Evolutionary conservation across 495 filamentous ascomycete genomes (phyloP), one percentile per base, ranked within the genome.

Genomic region (Viridothelium virens): DNA sequence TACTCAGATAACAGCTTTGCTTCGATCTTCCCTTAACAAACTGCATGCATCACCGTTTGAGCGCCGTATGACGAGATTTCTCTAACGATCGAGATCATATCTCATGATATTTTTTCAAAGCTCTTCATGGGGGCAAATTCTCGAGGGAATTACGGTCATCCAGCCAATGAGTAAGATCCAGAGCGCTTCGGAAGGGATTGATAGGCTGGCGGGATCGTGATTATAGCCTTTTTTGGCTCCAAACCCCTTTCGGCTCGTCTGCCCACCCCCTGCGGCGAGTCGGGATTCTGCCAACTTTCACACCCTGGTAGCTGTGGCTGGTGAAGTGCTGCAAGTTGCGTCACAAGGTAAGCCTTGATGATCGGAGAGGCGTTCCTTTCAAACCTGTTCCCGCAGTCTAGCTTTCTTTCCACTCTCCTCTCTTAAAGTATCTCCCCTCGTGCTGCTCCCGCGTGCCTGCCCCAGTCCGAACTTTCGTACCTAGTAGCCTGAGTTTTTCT

Each of bases 301-400:
- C 31, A 59, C 31, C 53, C 53, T 59, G 5, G 53, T 59, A 7
- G 25, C 1, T 59, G 53, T 59, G 53, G 53, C 53, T 59, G 53
- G 53, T 59, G 53, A 36, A 59, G 36, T 34, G 10, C 25, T 59
- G 53, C 53, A 18, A 59, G 53, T 59, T 59, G 53, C 53, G 53
- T 59, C 53, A 59, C 53, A 33, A 34, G 53, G 53, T 36, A 59
- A 36, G 25, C 53, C 18, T 59, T 31, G 53, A 59, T 59, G 53
- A 59, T 59, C 53, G 53, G 53, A 59, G 53, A 59, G 53, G 53
- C 53, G 63, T 50, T 66, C 65, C 56, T 34, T 63, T 65, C 72
- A 71, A 74, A 74, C 70, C 72, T 66, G 72, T 70, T 72, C 66
- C 63, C 59, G 59, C 56, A 37, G 41, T 14, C 68, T 63, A 65